These are phyloP conservation scores for Exsudoporus frostii DNA, from an alignment of 768 basidiomycete species.

Conservation along the genomic window DNA sequence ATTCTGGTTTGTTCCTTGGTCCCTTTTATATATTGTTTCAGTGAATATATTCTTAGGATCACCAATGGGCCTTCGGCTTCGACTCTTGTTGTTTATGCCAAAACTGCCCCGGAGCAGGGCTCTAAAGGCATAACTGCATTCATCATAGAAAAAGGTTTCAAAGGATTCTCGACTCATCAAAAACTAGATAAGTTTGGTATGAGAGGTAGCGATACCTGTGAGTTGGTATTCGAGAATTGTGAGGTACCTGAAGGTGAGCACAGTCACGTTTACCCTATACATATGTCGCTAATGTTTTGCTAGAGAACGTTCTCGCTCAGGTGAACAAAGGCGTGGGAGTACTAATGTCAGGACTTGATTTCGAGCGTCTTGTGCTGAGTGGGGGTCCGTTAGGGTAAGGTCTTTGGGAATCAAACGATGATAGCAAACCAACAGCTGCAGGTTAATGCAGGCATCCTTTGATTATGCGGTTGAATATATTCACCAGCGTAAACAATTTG, in stretches of 20 bases:
- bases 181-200: slow-evolving; percentile 96
- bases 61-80: slow-evolving; percentile 92
- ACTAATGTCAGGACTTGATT: slow-evolving; percentile 91
- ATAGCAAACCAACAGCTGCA: slow-evolving; percentile 27
- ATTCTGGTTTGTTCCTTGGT: slow-evolving; percentile 64
- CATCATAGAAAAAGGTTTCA: slow-evolving; percentile 77
- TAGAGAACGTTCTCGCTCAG: slow-evolving; percentile 82
- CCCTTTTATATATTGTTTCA: not conserved
- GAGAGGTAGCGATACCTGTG: slow-evolving; percentile 94
- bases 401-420: not conserved
- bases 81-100: slow-evolving; percentile 90
- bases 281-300: not conserved
- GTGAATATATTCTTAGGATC: slow-evolving; percentile 56
- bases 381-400: slow-evolving; percentile 86
- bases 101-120: slow-evolving; percentile 71
- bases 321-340: slow-evolving; percentile 80
- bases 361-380: slow-evolving; percentile 87
- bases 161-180: slow-evolving; percentile 84
- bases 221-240: slow-evolving; percentile 88
- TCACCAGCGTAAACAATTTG: slow-evolving; percentile 93
- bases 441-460: slow-evolving; percentile 91
- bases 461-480: slow-evolving; percentile 85
- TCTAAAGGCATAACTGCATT: slow-evolving; percentile 93
- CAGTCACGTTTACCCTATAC: not conserved
- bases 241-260: slow-evolving; percentile 78